Percentiles rank a stretch among this genome's conserved stretches.
These are phyloP conservation scores for Oryza brachyantha DNA, from an alignment of 176 grass and related monocot genomes.

Conservation along the genomic window DNA sequence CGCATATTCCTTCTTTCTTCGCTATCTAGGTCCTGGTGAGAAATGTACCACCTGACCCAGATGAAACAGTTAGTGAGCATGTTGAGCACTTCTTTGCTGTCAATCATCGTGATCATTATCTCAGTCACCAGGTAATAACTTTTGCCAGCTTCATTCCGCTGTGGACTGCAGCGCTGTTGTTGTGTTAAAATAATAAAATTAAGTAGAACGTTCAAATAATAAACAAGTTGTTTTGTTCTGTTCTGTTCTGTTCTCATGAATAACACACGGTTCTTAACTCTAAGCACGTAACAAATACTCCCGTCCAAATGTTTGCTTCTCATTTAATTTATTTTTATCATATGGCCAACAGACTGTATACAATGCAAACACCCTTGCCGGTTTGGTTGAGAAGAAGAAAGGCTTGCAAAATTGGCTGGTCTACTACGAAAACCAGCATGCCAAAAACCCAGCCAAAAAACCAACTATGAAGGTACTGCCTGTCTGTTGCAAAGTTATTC, in stretches of 20 bases:
- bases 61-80: slow-evolving; percentile 95
- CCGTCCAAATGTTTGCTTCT: not conserved
- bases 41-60: slow-evolving; percentile 85
- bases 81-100: slow-evolving; percentile 99
- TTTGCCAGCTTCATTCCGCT: slow-evolving; percentile 11
- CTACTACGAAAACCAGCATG: slow-evolving; percentile 80
- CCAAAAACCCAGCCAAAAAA: slow-evolving; percentile 48
- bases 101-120: slow-evolving; percentile 94
- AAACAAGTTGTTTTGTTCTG: not conserved
- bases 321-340: not conserved
- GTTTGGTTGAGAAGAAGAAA: slow-evolving; percentile 71
- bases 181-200: not conserved
- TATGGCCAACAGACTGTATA: slow-evolving; percentile 65
- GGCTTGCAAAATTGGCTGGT: slow-evolving; percentile 85
- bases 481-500: slow-evolving; percentile 3
- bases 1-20: not conserved
- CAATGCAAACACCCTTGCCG: slow-evolving; percentile 82
- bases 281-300: not conserved
- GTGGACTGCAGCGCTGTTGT: not conserved
- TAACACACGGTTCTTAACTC: not conserved
- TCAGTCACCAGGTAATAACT: slow-evolving; percentile 71
- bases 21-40: slow-evolving; percentile 78
- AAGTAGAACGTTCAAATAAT: not conserved
- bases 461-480: slow-evolving; percentile 73
- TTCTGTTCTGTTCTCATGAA: slow-evolving; percentile 9